Evolutionary conservation across 106 monocot genomes (phyloP).

Genomic region (Chionographis japonica): DNA sequence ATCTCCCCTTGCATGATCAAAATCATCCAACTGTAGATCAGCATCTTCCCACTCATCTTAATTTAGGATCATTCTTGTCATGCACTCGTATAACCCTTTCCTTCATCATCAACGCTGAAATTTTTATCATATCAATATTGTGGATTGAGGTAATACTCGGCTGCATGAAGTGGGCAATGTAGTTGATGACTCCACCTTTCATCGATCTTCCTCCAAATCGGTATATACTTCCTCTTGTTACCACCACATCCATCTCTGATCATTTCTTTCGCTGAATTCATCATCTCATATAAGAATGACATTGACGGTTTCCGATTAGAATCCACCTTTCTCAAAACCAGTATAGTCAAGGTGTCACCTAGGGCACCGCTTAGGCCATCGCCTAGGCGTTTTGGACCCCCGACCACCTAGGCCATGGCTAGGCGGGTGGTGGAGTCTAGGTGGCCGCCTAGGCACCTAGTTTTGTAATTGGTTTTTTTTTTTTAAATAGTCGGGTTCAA

Average conservation of each 20-base stretch:
- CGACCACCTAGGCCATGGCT: too few species aligned
- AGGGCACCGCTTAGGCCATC: too few species aligned
- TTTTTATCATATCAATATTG: neutral
- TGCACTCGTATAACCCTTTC: neutral
- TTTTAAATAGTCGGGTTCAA: too few species aligned
- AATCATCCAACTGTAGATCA: neutral
- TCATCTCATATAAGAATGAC: neutral
- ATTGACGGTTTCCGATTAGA: neutral
- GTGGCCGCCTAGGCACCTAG: too few species aligned
- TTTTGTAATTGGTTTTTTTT: too few species aligned
- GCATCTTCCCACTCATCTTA: too few species aligned
- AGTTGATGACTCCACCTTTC: constrained; percentile 1
- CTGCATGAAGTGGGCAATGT: neutral
- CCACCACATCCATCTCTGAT: too few species aligned
- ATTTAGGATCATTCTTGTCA: neutral
- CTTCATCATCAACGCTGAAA: neutral
- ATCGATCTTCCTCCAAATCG: neutral
- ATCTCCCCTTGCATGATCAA: neutral
- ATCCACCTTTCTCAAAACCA: neutral
- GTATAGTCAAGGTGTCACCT: too few species aligned
- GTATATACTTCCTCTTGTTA: neutral
- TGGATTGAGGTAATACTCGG: neutral
- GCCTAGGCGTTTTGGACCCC: too few species aligned
- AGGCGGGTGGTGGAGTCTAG: too few species aligned
- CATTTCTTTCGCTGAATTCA: neutral